Evolutionary conservation across 257 asterid species (phyloP).

Genomic region (Gynochthodes officinalis): DNA sequence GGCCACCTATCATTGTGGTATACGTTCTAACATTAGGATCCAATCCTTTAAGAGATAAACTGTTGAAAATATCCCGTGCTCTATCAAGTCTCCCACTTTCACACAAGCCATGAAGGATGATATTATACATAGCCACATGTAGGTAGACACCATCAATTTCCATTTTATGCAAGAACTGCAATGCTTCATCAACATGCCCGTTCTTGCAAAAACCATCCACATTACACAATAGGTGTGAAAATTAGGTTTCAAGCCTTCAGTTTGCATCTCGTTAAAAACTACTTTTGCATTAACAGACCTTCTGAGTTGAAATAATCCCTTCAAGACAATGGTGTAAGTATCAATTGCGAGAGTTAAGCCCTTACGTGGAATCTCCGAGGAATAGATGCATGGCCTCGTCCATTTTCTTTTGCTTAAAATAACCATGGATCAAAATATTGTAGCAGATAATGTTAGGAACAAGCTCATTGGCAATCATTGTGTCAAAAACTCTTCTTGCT

Average conservation of each 20-base stretch:
- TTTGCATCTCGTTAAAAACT: neutral
- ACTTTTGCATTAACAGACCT: constrained; percentile 17
- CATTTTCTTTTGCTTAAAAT: neutral
- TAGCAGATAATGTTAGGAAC: constrained; percentile 1
- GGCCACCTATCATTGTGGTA: too few species aligned
- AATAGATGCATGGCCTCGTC: too few species aligned
- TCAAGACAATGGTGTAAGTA: too few species aligned
- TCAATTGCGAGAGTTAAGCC: constrained; percentile 14
- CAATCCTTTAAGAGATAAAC: too few species aligned
- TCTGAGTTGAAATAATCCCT: constrained; percentile 23
- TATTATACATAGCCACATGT: neutral
- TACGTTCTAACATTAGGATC: too few species aligned
- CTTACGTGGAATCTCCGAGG: constrained; percentile 16
- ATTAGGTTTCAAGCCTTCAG: neutral
- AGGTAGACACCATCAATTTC: neutral
- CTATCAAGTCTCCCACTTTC: neutral
- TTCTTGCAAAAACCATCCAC: constrained; percentile 7
- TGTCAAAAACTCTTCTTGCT: neutral
- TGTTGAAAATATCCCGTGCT: constrained; percentile 2
- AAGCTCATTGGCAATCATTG: neutral
- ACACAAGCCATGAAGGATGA: constrained; percentile 20
- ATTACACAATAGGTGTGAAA: neutral
- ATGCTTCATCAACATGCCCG: constrained; percentile 15
- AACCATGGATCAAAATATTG: too few species aligned
- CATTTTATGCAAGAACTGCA: constrained; percentile 5